Conservation (phyloP, 805 yeast genomes). For the Komagataella pastoris region DNA sequence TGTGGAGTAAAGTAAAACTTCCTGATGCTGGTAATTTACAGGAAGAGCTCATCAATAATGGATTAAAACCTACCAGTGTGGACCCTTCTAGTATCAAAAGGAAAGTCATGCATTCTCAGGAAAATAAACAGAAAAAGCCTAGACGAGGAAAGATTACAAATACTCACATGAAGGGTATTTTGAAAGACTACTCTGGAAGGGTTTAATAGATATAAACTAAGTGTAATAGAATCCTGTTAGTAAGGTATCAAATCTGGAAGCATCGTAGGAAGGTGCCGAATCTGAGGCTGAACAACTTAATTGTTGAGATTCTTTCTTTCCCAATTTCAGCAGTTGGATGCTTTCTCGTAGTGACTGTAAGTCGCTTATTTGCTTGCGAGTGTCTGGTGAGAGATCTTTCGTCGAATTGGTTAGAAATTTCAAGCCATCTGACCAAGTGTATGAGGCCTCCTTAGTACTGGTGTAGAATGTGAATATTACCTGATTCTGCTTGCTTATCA, state of each 20-base stretch:
- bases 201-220: slow-evolving; percentile 8
- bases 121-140: slow-evolving; percentile 79
- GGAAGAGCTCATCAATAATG: slow-evolving; percentile 59
- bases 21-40: slow-evolving; percentile 81
- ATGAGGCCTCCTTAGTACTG: slow-evolving; percentile 54
- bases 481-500: slow-evolving; percentile 28
- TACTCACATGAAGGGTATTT: slow-evolving; percentile 90
- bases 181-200: slow-evolving; percentile 58
- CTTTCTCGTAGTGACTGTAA: slow-evolving; percentile 31
- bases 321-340: slow-evolving; percentile 31
- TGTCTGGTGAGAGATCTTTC: slow-evolving; percentile 25
- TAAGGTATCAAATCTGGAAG: not conserved
- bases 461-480: slow-evolving; percentile 46
- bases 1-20: slow-evolving; percentile 70
- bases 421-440: slow-evolving; percentile 72
- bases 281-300: not conserved
- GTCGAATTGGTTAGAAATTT: slow-evolving; percentile 30
- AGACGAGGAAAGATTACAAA: slow-evolving; percentile 91
- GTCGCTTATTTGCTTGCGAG: slow-evolving; percentile 28
- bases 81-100: slow-evolving; percentile 89
- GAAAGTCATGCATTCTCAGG: slow-evolving; percentile 34
- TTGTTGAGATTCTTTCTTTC: not conserved
- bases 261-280: not conserved
- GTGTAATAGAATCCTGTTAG: not conserved
- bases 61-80: slow-evolving; percentile 95